Evolutionary conservation across 345 rosid genomes (phyloP), one percentile per base, ranked within the genome.

Genomic region (Cardamine resedifolia): DNA sequence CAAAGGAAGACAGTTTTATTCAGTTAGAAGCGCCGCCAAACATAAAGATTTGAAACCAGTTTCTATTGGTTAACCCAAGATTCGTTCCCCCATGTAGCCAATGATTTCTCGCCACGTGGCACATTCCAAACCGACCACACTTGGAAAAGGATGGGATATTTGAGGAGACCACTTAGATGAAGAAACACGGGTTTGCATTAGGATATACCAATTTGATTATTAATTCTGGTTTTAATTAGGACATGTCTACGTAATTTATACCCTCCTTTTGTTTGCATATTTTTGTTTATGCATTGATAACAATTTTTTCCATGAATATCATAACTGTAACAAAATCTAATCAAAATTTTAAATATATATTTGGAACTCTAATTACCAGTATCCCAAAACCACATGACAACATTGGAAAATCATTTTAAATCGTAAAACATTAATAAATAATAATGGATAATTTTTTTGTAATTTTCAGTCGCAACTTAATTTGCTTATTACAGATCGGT

Each of bases 21-120:
- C 69, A 71, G 70, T 77, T 72, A 72, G 52, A 77, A 77, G 77
- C 81, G 77, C 73, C 77, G 81, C 65, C 58, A 38, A 27, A 66
- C 36, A 66, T 58, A 66, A 71, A 77, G 73, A 58, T 71, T 15
- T 66, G 58, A 41, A 71, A 58, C 68, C 64, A 65, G 63, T 66
- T 59, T 27, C 50, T 44, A 76, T 76, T 63, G 70, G 77, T 44
- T 66, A 23, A 41, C 58, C 68, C 51, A 51, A 66, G 26, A 77
- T 72, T 77, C 70, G 47, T 52, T 77, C 10, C 76, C 16, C 38
- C 39, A 24, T 49, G 11, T 50, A 58, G 3, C 76, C 72, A 64
- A 48, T 58, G 23, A 49, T 20, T 0, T 12, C 0, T 1, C 0
- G 72, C 76, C 80, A 64, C 57, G 38, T 71, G 7, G 14, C 15